Percentiles rank a stretch among this genome's conserved stretches.
Conservation (phyloP, 257 asterid species). For the Scutellaria minor region DNA sequence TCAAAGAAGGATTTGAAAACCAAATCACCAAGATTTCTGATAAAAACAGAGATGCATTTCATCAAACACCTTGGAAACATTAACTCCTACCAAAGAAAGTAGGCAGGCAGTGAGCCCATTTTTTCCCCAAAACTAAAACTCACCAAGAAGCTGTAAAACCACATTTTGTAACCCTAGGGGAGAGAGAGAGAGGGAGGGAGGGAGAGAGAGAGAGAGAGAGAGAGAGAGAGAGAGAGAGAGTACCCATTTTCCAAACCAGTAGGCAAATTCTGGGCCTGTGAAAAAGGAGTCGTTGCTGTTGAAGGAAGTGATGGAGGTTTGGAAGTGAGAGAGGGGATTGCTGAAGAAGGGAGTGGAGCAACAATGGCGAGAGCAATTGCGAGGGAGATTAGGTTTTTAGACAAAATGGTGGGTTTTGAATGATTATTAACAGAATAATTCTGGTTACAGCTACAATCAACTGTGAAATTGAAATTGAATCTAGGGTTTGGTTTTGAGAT, state of each 20-base stretch:
- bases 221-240: not conserved
- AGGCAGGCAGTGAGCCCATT: not conserved
- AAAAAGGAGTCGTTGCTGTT: constrained; percentile 66
- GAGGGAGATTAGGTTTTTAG: constrained; percentile 52
- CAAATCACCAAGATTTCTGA: not conserved
- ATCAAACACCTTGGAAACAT: constrained; percentile 6
- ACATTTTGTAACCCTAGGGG: too few species aligned
- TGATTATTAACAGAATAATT: not conserved
- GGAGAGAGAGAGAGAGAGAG: not conserved
- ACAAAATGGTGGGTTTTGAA: constrained; percentile 37
- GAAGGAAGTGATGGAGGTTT: constrained; percentile 48
- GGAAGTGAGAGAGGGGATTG: constrained; percentile 66
- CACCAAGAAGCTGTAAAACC: too few species aligned
- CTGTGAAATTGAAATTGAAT: constrained; percentile 19
- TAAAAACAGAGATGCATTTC: not conserved
- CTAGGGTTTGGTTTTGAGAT: constrained; percentile 35
- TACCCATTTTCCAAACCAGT: constrained; percentile 86
- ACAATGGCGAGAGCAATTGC: constrained; percentile 67
- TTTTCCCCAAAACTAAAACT: not conserved
- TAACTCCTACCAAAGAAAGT: not conserved
- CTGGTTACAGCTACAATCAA: not conserved
- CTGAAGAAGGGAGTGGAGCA: constrained; percentile 70
- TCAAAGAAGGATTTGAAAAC: constrained; percentile 12
- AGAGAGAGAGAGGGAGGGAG: too few species aligned
- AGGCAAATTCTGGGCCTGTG: constrained; percentile 78